Base-by-base conservation (phyloP, 495 filamentous ascomycete species). In the Podospora comata region DNA sequence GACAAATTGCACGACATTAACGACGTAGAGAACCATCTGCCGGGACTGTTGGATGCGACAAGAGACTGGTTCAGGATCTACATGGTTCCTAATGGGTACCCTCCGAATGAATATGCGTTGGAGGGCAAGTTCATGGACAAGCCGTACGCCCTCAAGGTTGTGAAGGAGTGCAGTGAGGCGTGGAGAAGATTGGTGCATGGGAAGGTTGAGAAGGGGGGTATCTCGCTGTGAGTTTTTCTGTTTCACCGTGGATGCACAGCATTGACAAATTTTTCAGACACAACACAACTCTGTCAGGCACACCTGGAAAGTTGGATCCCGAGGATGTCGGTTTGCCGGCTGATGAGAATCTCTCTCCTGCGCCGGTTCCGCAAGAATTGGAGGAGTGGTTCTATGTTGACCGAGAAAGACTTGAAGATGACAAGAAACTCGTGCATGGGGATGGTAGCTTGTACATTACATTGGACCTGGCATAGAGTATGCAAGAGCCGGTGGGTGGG, bases 11-110 rank as follows among this genome's bases (percentile, higher is more conserved):
- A 73, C n/a, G 70, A 72, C 63, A 62, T 77, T n/a, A 68, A 34
- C 26, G 76, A 78, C 65, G 70, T 78, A 1, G 66, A 73, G 39
- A 61, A 44, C 23, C 39, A 73, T 6, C 59, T 72, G n/a, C 76
- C 76, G 2, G 76, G 76, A 0, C 13, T 78, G 53, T 20, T 72
- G 55, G 71, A 71, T 9, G 70, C 70, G 11, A 74, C 70, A 28
- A 68, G 71, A 59, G 71, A 76, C 64, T 78, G 76, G 74, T 77
- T 71, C 54, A 60, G 62, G 56, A 56, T 75, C 3, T 77, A 76
- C 53, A 72, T 63, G 60, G 32, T 75, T 1, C 74, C 74, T 0
- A 68, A 74, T n/a, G 74, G 74, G 26, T 27, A 32, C 19, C 15
- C 4, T 7, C 13, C 9, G 19, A 74, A 74, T 63, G 60, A 54